These are phyloP conservation scores for Protea cynaroides DNA, from an alignment of 164 flowering plant species.

Conservation along the genomic window DNA sequence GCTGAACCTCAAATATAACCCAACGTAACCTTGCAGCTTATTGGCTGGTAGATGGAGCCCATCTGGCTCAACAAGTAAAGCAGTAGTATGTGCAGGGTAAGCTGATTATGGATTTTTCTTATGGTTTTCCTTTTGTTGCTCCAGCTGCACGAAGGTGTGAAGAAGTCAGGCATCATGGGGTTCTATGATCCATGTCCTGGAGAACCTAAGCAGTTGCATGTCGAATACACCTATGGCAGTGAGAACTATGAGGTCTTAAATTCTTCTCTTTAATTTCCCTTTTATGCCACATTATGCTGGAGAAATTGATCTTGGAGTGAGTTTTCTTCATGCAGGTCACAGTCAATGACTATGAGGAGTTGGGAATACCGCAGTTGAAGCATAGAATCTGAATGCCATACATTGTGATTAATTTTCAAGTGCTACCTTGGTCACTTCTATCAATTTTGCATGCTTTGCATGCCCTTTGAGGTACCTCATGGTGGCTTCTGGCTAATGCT, in stretches of 20 bases:
- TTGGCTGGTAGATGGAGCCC: no score
- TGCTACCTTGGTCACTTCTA: slow-evolving; percentile 14
- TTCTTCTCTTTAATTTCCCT: background rate
- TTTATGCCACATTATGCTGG: background rate
- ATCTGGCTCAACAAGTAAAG: no score
- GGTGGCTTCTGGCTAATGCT: no score
- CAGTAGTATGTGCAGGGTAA: no score
- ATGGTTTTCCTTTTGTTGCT: slow-evolving; percentile 5
- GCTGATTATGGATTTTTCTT: no score
- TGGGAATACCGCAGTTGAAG: slow-evolving; percentile 48
- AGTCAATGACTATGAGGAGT: slow-evolving; percentile 53
- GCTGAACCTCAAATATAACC: no score
- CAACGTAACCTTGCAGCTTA: no score
- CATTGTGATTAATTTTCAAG: background rate
- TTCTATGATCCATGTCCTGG: slow-evolving; percentile 95
- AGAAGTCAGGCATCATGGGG: slow-evolving; percentile 97
- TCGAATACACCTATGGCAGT: slow-evolving; percentile 62
- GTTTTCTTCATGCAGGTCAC: slow-evolving; percentile 33
- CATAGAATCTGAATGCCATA: slow-evolving; percentile 31
- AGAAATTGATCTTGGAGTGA: slow-evolving; percentile 1
- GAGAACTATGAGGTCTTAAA: slow-evolving; percentile 47
- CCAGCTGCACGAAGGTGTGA: slow-evolving; percentile 95
- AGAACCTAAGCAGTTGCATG: slow-evolving; percentile 62
- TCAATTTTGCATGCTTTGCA: slow-evolving; percentile 32
- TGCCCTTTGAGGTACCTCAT: slow-evolving; percentile 20